A percentile compares a stretch with the other conserved stretches of the same genome.
phyloP scores from a whole-genome alignment of 176 grass and related monocot genomes.

The Puccinellia tenuiflora region DNA sequence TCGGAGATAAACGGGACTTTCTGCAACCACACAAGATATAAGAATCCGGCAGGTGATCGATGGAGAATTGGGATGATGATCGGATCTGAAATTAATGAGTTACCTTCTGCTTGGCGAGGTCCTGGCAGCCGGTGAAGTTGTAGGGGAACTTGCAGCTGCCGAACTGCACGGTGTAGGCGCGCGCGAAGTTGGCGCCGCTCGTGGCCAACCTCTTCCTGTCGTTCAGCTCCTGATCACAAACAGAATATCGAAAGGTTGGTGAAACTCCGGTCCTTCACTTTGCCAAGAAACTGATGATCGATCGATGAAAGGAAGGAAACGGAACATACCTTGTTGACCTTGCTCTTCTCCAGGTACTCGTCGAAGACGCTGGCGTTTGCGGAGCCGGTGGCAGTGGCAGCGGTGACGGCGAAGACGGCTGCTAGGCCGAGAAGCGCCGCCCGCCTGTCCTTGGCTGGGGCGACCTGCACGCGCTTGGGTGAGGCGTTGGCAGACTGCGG shows the following conservation, averaged over 20 bases:
- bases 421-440: constrained; percentile 68
- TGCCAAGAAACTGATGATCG: no score
- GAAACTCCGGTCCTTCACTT: not conserved
- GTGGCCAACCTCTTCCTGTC: constrained; percentile 94
- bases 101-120: constrained; percentile 98
- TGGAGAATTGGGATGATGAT: not conserved
- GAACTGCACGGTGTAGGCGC: constrained; percentile 90
- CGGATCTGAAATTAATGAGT: not conserved
- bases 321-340: constrained; percentile 68
- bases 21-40: constrained; percentile 30
- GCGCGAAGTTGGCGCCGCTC: constrained; percentile 77
- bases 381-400: constrained; percentile 23
- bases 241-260: not conserved
- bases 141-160: constrained; percentile 88
- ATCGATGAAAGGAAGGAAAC: not conserved
- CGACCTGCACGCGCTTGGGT: constrained; percentile 23
- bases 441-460: constrained; percentile 49
- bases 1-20: constrained; percentile 91
- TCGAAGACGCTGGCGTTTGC: constrained; percentile 69
- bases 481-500: constrained; percentile 29
- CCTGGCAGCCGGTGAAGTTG: constrained; percentile 98
- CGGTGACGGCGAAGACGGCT: constrained; percentile 44
- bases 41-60: not conserved
- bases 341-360: constrained; percentile 98
- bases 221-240: constrained; percentile 61